These are phyloP conservation scores for Tulasnella sp. DNA, from an alignment of 768 basidiomycete genomes.

Conservation along the genomic window DNA sequence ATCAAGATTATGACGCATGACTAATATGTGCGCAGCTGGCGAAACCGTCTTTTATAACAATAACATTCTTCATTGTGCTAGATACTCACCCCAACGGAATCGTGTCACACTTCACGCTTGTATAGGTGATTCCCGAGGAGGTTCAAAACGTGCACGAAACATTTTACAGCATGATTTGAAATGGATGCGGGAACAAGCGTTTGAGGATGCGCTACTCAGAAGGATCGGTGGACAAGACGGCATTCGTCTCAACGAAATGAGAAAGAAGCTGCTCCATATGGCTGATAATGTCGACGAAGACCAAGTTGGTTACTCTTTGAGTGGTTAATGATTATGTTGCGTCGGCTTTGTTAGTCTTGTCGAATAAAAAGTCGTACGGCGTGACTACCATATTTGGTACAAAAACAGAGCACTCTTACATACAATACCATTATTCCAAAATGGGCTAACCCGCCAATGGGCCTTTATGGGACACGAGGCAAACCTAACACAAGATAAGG, in stretches of 20 bases:
- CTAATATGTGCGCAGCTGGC: constrained; percentile 34
- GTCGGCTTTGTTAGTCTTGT: too few relatives aligned
- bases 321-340: too few relatives aligned
- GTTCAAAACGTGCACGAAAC: constrained; percentile 51
- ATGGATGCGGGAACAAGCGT: constrained; percentile 47
- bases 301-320: constrained; percentile 44
- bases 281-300: constrained; percentile 27
- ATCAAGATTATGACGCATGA: not conserved
- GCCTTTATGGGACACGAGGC: too few relatives aligned
- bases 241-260: too few relatives aligned
- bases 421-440: too few relatives aligned
- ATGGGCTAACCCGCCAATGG: too few relatives aligned
- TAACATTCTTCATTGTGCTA: constrained; percentile 64
- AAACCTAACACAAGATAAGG: too few relatives aligned
- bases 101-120: constrained; percentile 60
- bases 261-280: constrained; percentile 44
- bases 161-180: constrained; percentile 58
- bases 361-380: too few relatives aligned
- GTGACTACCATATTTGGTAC: too few relatives aligned
- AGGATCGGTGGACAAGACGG: constrained; percentile 29
- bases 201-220: constrained; percentile 36
- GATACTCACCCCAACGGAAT: constrained; percentile 37
- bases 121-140: constrained; percentile 51
- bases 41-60: constrained; percentile 71
- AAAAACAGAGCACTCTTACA: too few relatives aligned